Percentiles rank a stretch among this genome's conserved stretches.
Evolutionary conservation across 805 yeast genomes (phyloP).

Genomic region (Candida manassasensis): DNA sequence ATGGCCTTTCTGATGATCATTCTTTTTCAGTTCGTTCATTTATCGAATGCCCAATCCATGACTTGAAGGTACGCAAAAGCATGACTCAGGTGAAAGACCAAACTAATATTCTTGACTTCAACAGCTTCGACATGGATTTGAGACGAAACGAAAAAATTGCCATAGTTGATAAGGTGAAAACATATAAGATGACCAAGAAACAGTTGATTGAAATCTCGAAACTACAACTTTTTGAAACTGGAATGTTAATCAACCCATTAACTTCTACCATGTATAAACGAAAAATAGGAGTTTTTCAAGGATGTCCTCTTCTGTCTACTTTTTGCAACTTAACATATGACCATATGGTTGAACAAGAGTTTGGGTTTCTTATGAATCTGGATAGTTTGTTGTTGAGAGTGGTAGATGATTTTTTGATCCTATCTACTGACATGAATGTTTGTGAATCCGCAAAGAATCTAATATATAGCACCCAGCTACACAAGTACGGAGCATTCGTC

Average conservation of each 20-base stretch:
- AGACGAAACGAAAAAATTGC: conserved; percentile 4
- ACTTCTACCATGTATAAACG: conserved; percentile 31
- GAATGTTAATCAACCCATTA: conserved; percentile 30
- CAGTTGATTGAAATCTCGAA: conserved; percentile 44
- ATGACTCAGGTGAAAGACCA: conserved; percentile 10
- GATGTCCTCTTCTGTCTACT: conserved; percentile 68
- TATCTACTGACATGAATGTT: conserved; percentile 40
- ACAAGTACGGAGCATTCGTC: conserved; percentile 30
- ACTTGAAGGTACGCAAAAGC: neutral
- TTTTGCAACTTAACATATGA: conserved; percentile 75
- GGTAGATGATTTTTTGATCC: conserved; percentile 82
- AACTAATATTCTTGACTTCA: conserved; percentile 10
- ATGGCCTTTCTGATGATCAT: conserved; percentile 13
- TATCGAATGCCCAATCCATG: conserved; percentile 9
- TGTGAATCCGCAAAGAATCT: conserved; percentile 16
- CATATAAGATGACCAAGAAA: conserved; percentile 32
- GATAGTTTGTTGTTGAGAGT: conserved; percentile 46
- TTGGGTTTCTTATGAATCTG: conserved; percentile 12
- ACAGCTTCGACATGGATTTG: conserved; percentile 1
- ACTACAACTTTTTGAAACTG: conserved; percentile 51
- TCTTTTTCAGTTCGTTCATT: conserved; percentile 18
- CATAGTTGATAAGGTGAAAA: conserved; percentile 19
- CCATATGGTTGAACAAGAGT: conserved; percentile 42
- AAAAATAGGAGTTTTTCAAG: conserved; percentile 76
- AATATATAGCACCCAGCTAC: conserved; percentile 17